Percentiles rank a stretch among this genome's conserved stretches.
Conservation (phyloP, 2,329 filamentous ascomycete genomes). For the Hansfordia pulvinata region DNA sequence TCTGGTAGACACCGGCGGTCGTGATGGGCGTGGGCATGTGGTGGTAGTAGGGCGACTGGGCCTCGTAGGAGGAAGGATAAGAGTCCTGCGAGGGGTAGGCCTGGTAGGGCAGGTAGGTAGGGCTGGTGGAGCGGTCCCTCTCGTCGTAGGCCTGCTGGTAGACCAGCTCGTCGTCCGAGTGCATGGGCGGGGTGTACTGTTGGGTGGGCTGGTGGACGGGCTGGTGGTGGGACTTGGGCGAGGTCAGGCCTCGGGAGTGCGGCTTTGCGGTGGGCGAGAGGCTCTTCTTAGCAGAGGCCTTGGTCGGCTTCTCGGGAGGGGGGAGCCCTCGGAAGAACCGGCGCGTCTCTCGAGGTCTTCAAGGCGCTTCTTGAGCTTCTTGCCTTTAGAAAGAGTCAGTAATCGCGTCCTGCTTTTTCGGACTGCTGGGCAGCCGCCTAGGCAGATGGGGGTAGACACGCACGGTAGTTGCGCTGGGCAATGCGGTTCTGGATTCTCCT, state of each 20-base stretch:
- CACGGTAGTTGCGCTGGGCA: conserved; percentile 94
- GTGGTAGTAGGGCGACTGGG: too few species aligned
- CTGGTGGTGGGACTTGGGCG: conserved; percentile 25
- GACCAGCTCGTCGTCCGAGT: conserved; percentile 50
- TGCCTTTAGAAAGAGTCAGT: conserved; percentile 38
- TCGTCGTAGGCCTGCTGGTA: conserved; percentile 48
- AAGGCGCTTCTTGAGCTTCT: conserved; percentile 83
- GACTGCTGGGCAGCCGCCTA: conserved; percentile 1
- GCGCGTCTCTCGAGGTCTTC: conserved; percentile 75
- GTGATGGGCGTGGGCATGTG: too few species aligned
- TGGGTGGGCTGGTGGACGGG: conserved; percentile 24
- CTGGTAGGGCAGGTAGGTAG: conserved; percentile 55
- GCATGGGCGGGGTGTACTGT: conserved; percentile 50
- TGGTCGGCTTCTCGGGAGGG: conserved; percentile 23
- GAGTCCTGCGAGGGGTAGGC: conserved; percentile 55
- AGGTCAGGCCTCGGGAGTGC: conserved; percentile 25
- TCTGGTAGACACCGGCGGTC: conserved; percentile 36
- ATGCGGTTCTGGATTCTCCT: conserved; percentile 94
- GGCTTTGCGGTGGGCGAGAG: conserved; percentile 18
- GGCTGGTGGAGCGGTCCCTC: conserved; percentile 57
- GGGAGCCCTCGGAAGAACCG: conserved; percentile 34
- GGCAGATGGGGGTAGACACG: conserved; percentile 8
- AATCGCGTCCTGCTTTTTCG: background rate
- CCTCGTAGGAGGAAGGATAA: too few species aligned
- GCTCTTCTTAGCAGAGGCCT: conserved; percentile 11